Evolutionary conservation across 225 moss, liverwort and hornwort species (phyloP).

Genomic region (Neckera pumila): DNA sequence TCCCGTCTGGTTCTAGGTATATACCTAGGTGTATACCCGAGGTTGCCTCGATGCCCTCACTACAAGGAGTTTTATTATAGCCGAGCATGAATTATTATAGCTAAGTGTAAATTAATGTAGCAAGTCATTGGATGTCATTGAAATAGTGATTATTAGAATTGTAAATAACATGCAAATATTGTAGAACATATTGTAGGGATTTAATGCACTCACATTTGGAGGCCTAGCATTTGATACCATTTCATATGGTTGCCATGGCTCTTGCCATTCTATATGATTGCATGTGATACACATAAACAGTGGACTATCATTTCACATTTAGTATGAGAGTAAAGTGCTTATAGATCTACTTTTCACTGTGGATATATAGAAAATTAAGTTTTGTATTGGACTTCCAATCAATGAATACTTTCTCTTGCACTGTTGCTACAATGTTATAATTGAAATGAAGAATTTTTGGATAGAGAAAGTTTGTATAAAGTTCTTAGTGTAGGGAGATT

Average conservation of each 20-base stretch:
- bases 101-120: background rate
- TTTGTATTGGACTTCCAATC: background rate
- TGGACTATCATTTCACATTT: background rate
- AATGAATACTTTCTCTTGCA: fast-evolving
- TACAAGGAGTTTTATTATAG: background rate
- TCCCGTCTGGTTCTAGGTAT: too few relatives aligned
- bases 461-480: fast-evolving
- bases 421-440: background rate
- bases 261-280: background rate
- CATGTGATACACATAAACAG: too few relatives aligned
- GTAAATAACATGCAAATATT: background rate
- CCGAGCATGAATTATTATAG: background rate
- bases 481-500: background rate
- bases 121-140: background rate
- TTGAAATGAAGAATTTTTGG: too few relatives aligned
- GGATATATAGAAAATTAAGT: fast-evolving
- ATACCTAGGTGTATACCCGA: too few relatives aligned
- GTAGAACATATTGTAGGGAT: background rate
- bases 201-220: background rate
- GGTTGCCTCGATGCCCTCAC: background rate
- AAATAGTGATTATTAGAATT: background rate
- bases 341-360: fast-evolving
- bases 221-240: background rate
- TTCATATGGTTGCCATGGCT: background rate
- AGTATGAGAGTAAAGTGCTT: background rate